Evolutionary conservation across 2,329 filamentous ascomycete species (phyloP).

Genomic region (Venturia effusa): DNA sequence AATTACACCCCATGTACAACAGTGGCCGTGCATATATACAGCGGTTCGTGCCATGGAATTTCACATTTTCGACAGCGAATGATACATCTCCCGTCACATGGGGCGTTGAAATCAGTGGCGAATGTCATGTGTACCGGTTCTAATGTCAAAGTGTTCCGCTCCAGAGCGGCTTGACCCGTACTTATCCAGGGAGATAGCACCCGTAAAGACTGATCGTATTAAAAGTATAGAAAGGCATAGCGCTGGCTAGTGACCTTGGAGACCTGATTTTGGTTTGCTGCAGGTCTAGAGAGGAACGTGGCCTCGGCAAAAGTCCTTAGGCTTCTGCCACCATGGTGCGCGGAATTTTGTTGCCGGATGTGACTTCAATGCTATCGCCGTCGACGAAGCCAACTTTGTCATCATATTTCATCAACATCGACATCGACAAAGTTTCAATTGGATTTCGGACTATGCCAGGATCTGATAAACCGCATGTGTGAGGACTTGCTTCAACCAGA

Average conservation of each 20-base stretch:
- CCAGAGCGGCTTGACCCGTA: neutral
- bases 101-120: neutral
- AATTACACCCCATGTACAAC: neutral
- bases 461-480: neutral
- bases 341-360: neutral
- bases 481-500: neutral
- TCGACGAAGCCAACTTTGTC: neutral
- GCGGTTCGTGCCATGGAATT: neutral
- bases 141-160: neutral
- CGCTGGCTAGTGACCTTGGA: neutral
- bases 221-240: neutral
- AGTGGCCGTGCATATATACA: neutral
- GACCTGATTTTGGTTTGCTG: too few relatives aligned
- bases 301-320: neutral
- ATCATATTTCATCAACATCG: neutral
- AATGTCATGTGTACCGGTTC: neutral
- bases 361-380: neutral
- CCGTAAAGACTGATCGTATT: neutral
- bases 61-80: neutral
- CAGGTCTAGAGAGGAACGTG: neutral
- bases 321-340: neutral
- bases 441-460: neutral
- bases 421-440: neutral
- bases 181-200: neutral
- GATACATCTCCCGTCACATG: neutral